Evolutionary conservation across 192 early-diverging fungal species (phyloP).

Genomic region (Entomortierella beljakovae): DNA sequence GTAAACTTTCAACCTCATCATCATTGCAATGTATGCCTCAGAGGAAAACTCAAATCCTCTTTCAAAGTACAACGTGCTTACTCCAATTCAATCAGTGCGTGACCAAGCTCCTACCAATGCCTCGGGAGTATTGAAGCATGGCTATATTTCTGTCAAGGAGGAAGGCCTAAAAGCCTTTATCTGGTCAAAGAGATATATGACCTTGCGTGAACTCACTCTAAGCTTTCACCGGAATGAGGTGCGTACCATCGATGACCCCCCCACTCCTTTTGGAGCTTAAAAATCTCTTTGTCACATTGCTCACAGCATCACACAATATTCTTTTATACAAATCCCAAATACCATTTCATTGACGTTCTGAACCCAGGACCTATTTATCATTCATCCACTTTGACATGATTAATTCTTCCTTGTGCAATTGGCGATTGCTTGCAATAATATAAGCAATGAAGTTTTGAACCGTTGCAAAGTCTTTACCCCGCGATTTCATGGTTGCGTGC

Average conservation of each 20-base stretch:
- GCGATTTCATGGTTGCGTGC: too few relatives aligned
- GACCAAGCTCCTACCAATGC: constrained; percentile 45
- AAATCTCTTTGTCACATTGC: not conserved
- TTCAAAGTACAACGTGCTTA: constrained; percentile 47
- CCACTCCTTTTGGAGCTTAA: not conserved
- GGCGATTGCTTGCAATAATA: too few relatives aligned
- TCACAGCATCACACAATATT: too few relatives aligned
- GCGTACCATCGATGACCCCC: constrained; percentile 23
- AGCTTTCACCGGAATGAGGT: constrained; percentile 97
- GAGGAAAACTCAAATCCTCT: constrained; percentile 49
- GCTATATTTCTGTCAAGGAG: constrained; percentile 92
- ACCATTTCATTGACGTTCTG: too few relatives aligned
- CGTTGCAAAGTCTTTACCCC: too few relatives aligned
- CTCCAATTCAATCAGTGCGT: constrained; percentile 33
- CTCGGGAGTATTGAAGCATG: constrained; percentile 76
- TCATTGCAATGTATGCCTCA: constrained; percentile 33
- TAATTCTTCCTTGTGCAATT: too few relatives aligned
- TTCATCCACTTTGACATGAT: too few relatives aligned
- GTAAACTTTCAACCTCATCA: not conserved
- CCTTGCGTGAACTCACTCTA: constrained; percentile 89
- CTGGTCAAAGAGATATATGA: constrained; percentile 94
- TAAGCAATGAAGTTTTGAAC: too few relatives aligned
- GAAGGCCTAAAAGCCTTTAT: constrained; percentile 91
- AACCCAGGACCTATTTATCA: too few relatives aligned
- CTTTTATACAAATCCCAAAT: not conserved